Conservation (phyloP, 192 early-diverging fungal species). For the Phlyctochytrium planicorne region DNA sequence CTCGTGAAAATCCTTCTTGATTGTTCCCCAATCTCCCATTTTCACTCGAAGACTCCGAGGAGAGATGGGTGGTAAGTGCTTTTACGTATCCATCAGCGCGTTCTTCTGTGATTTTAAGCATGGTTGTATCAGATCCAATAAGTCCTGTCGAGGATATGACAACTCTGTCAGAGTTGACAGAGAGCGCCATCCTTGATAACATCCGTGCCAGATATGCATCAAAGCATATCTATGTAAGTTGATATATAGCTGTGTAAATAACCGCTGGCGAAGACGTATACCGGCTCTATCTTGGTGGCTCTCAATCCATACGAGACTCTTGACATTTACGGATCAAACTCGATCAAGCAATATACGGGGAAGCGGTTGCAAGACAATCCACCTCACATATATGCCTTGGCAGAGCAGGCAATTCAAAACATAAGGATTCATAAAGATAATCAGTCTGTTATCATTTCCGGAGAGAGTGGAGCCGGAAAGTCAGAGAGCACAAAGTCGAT, state of each 20-base stretch:
- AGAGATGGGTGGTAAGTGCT: too few relatives aligned
- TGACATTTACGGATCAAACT: slow-evolving; percentile 41
- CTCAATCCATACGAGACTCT: slow-evolving; percentile 52
- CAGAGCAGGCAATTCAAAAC: slow-evolving; percentile 49
- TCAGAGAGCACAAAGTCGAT: slow-evolving; percentile 62
- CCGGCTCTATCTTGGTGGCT: slow-evolving; percentile 54
- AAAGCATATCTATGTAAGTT: slow-evolving; percentile 86
- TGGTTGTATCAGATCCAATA: neutral
- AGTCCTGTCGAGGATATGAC: slow-evolving; percentile 79
- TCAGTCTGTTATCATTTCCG: slow-evolving; percentile 57
- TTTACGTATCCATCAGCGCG: too few relatives aligned
- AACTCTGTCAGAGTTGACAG: slow-evolving; percentile 86
- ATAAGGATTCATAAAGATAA: slow-evolving; percentile 37
- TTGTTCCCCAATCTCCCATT: too few relatives aligned
- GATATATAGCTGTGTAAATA: neutral
- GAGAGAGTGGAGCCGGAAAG: slow-evolving; percentile 60
- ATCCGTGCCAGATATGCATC: slow-evolving; percentile 80
- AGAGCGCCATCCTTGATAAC: slow-evolving; percentile 91
- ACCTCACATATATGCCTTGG: slow-evolving; percentile 57
- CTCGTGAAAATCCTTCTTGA: too few relatives aligned
- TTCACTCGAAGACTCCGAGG: too few relatives aligned
- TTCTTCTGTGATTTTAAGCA: too few relatives aligned
- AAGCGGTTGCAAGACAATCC: slow-evolving; percentile 39
- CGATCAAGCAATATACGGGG: slow-evolving; percentile 42
- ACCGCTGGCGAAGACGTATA: slow-evolving; percentile 41